These are phyloP conservation scores for Blastocystis sp. DNA, from an alignment of 352 stramenopile genomes.

Conservation along the genomic window DNA sequence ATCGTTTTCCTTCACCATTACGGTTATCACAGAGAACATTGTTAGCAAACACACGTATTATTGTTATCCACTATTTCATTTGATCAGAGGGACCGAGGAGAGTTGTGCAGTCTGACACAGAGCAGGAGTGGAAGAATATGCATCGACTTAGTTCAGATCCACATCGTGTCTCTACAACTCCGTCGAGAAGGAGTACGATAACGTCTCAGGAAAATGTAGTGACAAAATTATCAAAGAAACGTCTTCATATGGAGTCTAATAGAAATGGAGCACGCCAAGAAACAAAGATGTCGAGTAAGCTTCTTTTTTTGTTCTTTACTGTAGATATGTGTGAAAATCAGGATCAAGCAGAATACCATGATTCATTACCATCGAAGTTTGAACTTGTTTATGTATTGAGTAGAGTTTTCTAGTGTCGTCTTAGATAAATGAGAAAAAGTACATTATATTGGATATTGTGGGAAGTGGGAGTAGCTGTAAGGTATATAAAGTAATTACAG, in stretches of 20 bases:
- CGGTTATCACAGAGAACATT: background rate
- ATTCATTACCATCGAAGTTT: background rate
- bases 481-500: conserved; percentile 76
- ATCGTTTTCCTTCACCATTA: background rate
- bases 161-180: background rate
- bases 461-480: conserved; percentile 92
- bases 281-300: background rate
- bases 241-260: background rate
- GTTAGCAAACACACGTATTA: background rate
- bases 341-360: background rate
- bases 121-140: background rate
- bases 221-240: background rate
- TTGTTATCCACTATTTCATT: background rate
- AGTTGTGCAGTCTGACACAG: background rate
- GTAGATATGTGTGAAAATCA: background rate
- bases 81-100: background rate
- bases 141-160: background rate
- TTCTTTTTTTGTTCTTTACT: too few species aligned
- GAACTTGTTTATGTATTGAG: background rate
- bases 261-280: background rate
- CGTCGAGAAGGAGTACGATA: background rate
- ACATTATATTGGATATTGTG: conserved; percentile 90
- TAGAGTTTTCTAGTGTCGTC: background rate
- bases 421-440: conserved; percentile 75
- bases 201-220: background rate